Evolutionary conservation across 768 basidiomycete genomes (phyloP).

Genomic region (Gymnopilus dilepis): DNA sequence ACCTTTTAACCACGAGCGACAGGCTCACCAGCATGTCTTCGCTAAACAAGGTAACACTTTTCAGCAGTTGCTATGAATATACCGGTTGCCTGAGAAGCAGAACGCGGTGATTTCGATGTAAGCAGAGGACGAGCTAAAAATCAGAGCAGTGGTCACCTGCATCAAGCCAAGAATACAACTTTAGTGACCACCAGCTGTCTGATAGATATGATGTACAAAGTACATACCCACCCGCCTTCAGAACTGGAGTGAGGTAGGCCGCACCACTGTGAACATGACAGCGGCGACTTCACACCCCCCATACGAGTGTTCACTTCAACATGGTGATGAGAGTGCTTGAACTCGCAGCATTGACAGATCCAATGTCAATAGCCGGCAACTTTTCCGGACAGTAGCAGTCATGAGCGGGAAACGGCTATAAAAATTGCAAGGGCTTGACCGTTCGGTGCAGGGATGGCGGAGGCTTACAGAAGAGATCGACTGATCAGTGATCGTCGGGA

Average conservation of each 20-base stretch:
- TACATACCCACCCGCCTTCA: background rate
- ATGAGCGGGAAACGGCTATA: background rate
- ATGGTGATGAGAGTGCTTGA: background rate
- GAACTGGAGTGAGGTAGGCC: background rate
- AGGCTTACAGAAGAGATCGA: background rate
- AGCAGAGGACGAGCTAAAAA: background rate
- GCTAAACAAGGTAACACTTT: background rate
- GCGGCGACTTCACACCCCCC: background rate
- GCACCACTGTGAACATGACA: background rate
- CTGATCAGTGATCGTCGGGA: background rate
- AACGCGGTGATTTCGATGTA: background rate
- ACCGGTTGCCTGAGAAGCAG: background rate
- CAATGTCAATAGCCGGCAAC: background rate
- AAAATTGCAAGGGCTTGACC: background rate
- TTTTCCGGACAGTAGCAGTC: background rate
- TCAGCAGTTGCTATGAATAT: background rate
- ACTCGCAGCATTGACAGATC: background rate
- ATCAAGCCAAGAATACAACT: background rate
- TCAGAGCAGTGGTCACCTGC: no score
- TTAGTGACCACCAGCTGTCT: background rate
- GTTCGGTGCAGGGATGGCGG: background rate
- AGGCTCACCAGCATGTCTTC: background rate
- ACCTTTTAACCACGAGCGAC: background rate
- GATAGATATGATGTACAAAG: background rate
- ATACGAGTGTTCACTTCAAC: background rate